Base-by-base conservation (phyloP, 441 rosid genomes). In the Corymbia calophylla region DNA sequence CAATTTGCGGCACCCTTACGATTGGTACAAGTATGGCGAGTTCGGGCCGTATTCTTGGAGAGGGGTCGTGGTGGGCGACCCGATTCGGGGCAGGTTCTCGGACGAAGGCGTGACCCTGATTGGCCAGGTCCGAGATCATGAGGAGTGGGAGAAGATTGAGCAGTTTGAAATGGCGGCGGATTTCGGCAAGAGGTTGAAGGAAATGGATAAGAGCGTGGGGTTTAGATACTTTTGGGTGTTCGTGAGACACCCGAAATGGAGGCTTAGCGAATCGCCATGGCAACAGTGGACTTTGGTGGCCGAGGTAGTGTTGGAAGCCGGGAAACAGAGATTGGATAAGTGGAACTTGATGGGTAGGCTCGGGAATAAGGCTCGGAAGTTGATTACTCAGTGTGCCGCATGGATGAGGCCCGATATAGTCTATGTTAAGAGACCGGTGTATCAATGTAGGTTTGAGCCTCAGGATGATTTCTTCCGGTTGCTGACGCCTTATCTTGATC, bases 41-140 rank as follows among this genome's bases (percentile, higher is more conserved):
- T 96, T 92, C 81, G 99, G 99, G 29, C 99, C 98, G 5, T 97
- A 97, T 93, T 96, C 99, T 53, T 97, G 99, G 99, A 96, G 98
- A 8, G 99, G 99, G 15, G 95, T 97, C 16, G 98, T 97, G 29
- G 94, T 97, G 19, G 99, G 98, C 19, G 98, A 97, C 58, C 99
- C 98, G 0, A 90, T 96, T 32, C 96, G 95, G 15, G 98, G 99
- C 32, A 91, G 94, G 12, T 93, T 97, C 80, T 90, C 95, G 4
- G 99, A 97, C 44, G 98, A 97, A 89, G 92, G 98, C 47, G 97
- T 97, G 47, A 93, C 97, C 21, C 87, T 97, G 89, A 93, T 93
- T 7, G 91, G 97, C 53, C 95, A 95, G 87, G 98, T 96, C 88
- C 94, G 90, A 91, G 89, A 93, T 90, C 97, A 95, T 9, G 99